Conservation (phyloP, 169 alveolate species). For the Plasmodium relictum region DNA sequence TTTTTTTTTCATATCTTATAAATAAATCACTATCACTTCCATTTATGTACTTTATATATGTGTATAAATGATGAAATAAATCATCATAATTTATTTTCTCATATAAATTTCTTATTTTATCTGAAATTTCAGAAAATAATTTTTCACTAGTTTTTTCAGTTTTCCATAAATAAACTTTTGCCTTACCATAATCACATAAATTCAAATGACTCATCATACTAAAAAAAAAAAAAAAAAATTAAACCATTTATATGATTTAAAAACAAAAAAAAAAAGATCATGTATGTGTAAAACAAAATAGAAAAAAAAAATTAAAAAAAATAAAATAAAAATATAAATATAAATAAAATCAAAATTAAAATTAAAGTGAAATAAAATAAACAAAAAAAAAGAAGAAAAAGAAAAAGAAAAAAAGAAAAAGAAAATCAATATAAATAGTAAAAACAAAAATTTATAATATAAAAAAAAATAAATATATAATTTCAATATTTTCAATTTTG, state of each 20-base stretch:
- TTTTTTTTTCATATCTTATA: slow-evolving; percentile 12
- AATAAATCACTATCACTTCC: slow-evolving; percentile 48
- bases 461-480: too few species aligned
- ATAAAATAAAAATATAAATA: neutral
- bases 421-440: too few species aligned
- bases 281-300: too few species aligned
- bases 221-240: too few species aligned
- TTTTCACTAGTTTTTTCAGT: slow-evolving; percentile 67
- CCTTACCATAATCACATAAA: slow-evolving; percentile 50
- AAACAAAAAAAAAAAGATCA: too few species aligned
- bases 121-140: slow-evolving; percentile 30
- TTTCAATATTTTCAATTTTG: too few species aligned
- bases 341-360: neutral
- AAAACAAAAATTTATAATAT: too few species aligned
- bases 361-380: too few species aligned
- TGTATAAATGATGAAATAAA: slow-evolving; percentile 54
- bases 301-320: neutral
- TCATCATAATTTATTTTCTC: slow-evolving; percentile 71
- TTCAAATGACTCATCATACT: slow-evolving; percentile 13
- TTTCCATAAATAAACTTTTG: slow-evolving; percentile 73
- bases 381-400: too few species aligned
- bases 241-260: neutral
- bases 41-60: slow-evolving; percentile 50
- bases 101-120: slow-evolving; percentile 48
- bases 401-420: too few species aligned